Evolutionary conservation across 106 monocot species (phyloP).

Genomic region (Xerophyta viscosa): DNA sequence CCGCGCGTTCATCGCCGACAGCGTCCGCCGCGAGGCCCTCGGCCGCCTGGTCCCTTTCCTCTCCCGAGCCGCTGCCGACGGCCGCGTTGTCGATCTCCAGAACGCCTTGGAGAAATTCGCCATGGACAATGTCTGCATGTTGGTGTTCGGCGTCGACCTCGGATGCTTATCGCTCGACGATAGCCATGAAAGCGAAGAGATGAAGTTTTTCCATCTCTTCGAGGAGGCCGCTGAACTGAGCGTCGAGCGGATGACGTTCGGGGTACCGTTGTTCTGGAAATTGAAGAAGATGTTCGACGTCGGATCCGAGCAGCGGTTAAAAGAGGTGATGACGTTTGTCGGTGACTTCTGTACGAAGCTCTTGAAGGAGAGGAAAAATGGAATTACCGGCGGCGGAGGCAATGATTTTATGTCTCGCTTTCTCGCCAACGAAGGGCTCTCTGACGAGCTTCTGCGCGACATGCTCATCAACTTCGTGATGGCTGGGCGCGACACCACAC

Average conservation of each 20-base stretch:
- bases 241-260: too few relatives aligned
- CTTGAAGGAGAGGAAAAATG: neutral
- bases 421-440: neutral
- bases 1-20: slow-evolving; percentile 3
- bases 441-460: slow-evolving; percentile 1
- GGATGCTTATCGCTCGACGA: too few relatives aligned
- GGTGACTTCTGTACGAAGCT: neutral
- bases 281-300: neutral
- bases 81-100: slow-evolving; percentile 9
- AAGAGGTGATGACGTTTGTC: neutral
- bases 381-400: neutral
- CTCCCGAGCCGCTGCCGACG: neutral
- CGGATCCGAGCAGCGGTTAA: neutral
- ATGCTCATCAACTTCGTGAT: neutral
- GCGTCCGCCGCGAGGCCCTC: neutral
- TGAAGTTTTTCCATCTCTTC: too few relatives aligned
- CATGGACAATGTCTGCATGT: slow-evolving; percentile 27
- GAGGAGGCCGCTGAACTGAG: too few relatives aligned
- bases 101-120: slow-evolving; percentile 18
- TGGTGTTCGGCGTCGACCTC: slow-evolving; percentile 29
- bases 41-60: neutral
- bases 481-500: slow-evolving; percentile 12
- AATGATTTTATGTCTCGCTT: neutral
- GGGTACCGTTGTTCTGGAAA: too few relatives aligned
- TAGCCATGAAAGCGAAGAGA: too few relatives aligned